Evolutionary conservation across 345 rosid genomes (phyloP).

Genomic region (Aethionema arabicum): DNA sequence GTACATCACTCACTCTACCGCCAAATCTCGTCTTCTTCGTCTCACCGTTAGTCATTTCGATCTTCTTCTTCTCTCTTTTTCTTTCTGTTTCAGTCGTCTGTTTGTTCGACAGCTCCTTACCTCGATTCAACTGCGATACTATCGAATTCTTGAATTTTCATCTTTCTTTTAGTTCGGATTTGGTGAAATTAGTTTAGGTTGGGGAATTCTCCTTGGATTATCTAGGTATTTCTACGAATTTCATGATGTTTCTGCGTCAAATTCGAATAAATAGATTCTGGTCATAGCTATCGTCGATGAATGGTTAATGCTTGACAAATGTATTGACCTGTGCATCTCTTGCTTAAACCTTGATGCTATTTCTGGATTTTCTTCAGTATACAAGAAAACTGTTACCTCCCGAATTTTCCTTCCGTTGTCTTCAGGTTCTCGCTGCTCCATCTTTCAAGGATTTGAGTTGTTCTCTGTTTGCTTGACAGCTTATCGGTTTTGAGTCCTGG

Average conservation of each 20-base stretch:
- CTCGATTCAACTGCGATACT: constrained; percentile 1
- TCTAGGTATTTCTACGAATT: constrained; percentile 9
- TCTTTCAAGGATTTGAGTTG: constrained; percentile 10
- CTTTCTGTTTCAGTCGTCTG: not conserved
- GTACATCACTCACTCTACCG: constrained; percentile 75
- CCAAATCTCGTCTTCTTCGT: constrained; percentile 45
- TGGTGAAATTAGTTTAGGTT: constrained; percentile 8
- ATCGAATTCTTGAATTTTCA: not conserved
- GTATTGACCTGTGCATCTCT: constrained; percentile 13
- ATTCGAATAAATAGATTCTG: constrained; percentile 7
- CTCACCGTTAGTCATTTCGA: constrained; percentile 36
- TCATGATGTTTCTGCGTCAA: constrained; percentile 3
- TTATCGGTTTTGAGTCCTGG: not conserved
- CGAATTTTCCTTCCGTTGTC: not conserved
- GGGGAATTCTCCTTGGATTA: not conserved
- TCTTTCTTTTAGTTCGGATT: constrained; percentile 2
- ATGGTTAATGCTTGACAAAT: constrained; percentile 7
- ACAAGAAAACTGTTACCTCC: not conserved
- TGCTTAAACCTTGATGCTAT: constrained; percentile 18
- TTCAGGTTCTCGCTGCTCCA: not conserved
- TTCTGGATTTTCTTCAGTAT: constrained; percentile 5
- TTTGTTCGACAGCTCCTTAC: not conserved
- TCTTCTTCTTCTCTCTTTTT: not conserved
- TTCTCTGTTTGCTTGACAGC: not conserved
- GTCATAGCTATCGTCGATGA: not conserved